Evolutionary conservation across 805 yeast genomes (phyloP), one percentile per base, ranked within the genome.

Genomic region (Blastobotrys chiropterorum): DNA sequence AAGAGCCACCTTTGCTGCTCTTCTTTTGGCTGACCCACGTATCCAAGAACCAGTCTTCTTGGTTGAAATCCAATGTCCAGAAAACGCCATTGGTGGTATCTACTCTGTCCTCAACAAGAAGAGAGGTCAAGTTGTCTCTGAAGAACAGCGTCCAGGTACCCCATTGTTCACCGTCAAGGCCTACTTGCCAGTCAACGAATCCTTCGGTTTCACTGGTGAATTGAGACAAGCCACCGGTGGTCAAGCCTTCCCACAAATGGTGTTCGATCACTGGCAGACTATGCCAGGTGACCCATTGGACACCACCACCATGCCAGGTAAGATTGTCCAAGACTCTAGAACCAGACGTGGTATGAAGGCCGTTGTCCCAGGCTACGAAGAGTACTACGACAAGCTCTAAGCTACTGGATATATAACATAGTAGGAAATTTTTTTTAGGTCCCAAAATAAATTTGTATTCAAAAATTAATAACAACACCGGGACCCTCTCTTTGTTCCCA

Each of bases 201-300:
- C 99, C 55, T 92, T 94, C 86, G 99, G 99, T 86, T 92, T 92
- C 96, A 86, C 96, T 69, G 94, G 95, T 82, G 96, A 90, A 72
- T 86, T 92, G 73, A 89, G 99, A 84, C 97, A 92, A 81, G 97
- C 98, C 73, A 92, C 99, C 72, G 97, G 97, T 87, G 99, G 99
- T 78, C 99, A 92, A 84, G 99, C 99, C 77, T 92, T 92, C 99
- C 99, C 99, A 80, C 98, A 92, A 82, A 83, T 94, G 95, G 95
- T 94, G 77, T 94, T 92, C 79, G 98, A 94, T 78, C 99, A 92
- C 78, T 92, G 98, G 98, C 80, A 89, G 64, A 76, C 88, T 68
- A 79, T 94, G 81, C 71, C 72, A 66, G 96, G 97, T 77, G 94
- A 90, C 77, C 95, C 95, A 73, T 78, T 86, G 65, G 98, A 92